Conservation (phyloP, 202 grass and related monocot genomes). For the Thinopyrum obtusiflorum region DNA sequence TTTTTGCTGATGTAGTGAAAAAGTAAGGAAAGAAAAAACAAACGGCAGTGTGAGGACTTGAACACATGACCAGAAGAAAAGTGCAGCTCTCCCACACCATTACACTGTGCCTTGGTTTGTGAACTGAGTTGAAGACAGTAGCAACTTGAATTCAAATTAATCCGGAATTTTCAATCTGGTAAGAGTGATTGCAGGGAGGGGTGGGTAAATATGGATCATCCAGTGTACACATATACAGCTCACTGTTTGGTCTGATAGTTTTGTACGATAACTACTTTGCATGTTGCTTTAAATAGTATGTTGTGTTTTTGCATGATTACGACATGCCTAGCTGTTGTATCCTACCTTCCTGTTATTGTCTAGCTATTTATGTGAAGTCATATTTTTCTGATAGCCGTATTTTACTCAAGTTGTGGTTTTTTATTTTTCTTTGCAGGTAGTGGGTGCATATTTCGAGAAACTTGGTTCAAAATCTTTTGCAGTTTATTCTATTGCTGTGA, state of each 20-base stretch:
- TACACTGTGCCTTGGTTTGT: background rate
- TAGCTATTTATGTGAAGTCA: constrained; percentile 10
- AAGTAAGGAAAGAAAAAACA: background rate
- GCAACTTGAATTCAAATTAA: background rate
- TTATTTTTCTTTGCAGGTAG: constrained; percentile 62
- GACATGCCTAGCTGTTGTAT: constrained; percentile 1
- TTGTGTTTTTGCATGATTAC: constrained; percentile 6
- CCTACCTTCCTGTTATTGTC: constrained; percentile 13
- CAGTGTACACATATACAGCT: background rate
- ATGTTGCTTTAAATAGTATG: background rate
- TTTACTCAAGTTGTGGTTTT: constrained; percentile 17
- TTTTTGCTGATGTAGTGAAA: background rate
- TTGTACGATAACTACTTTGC: background rate
- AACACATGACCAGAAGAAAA: background rate
- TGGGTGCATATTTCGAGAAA: constrained; percentile 98
- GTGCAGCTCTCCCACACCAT: background rate
- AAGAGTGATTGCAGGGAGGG: background rate
- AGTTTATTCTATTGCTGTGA: constrained; percentile 96
- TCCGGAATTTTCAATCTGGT: background rate
- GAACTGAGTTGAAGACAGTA: background rate
- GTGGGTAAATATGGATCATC: background rate
- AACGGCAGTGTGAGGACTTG: background rate
- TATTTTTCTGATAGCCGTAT: constrained; percentile 26
- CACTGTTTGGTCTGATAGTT: background rate
- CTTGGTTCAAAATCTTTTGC: constrained; percentile 92